Evolutionary conservation across 2,329 filamentous ascomycete species (phyloP).

Genomic region (Neoscytalidium dimidiatum): DNA sequence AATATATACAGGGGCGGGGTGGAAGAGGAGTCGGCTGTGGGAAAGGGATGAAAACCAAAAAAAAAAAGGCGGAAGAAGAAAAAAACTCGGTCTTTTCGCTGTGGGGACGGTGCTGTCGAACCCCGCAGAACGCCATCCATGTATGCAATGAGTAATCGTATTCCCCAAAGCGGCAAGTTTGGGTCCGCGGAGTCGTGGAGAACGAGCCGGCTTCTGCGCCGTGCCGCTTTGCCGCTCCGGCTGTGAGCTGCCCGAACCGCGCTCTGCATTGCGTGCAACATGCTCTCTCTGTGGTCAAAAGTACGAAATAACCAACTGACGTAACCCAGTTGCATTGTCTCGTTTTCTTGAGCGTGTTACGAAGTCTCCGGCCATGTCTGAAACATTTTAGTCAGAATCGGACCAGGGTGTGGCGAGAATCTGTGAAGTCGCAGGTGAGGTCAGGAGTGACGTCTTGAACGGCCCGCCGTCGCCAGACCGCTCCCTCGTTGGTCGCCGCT

Average conservation of each 20-base stretch:
- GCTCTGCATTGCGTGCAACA: not conserved
- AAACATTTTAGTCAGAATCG: not conserved
- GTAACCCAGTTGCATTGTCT: no score
- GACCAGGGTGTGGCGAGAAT: not conserved
- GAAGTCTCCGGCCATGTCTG: no score
- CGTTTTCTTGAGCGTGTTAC: no score
- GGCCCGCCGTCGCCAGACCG: constrained; percentile 12
- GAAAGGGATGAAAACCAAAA: constrained; percentile 13
- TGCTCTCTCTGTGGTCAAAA: not conserved
- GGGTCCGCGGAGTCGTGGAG: not conserved
- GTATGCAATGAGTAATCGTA: constrained; percentile 13
- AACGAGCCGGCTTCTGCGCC: not conserved
- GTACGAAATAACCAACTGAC: no score
- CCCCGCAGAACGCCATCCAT: constrained; percentile 10
- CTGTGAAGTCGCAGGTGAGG: not conserved
- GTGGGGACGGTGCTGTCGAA: constrained; percentile 4
- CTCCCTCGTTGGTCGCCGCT: constrained; percentile 14
- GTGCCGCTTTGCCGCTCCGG: constrained; percentile 5
- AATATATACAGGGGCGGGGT: constrained; percentile 1
- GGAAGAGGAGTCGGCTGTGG: not conserved
- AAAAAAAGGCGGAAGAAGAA: not conserved
- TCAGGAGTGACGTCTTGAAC: constrained; percentile 2
- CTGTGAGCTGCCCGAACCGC: not conserved
- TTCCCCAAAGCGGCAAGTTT: constrained; percentile 5
- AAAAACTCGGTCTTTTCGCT: not conserved